Percentiles rank a stretch among this genome's conserved stretches.
Conservation (phyloP, 2,329 filamentous ascomycete species). For the Xylaria sp. region DNA sequence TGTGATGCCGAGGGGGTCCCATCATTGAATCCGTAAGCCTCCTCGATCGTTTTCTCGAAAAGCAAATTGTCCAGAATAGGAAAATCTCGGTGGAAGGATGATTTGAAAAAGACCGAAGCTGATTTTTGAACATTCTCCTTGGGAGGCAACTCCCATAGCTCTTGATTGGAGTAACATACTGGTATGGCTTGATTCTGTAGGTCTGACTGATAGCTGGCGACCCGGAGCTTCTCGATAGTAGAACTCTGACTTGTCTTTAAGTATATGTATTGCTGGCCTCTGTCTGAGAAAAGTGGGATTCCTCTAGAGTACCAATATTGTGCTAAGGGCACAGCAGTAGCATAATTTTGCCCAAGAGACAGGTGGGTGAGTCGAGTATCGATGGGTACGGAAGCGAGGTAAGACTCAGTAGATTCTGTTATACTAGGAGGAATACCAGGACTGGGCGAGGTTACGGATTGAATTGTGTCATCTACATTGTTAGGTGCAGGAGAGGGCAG, state of each 20-base stretch:
- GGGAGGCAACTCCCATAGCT: background rate
- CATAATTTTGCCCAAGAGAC: background rate
- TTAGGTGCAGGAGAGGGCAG: background rate
- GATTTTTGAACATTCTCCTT: background rate
- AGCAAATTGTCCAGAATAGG: background rate
- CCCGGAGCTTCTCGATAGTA: background rate
- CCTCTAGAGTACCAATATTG: constrained; percentile 26
- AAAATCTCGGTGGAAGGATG: background rate
- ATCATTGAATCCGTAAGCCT: background rate
- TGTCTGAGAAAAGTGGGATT: constrained; percentile 11
- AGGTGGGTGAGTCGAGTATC: background rate
- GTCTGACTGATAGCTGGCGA: background rate
- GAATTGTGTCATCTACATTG: background rate
- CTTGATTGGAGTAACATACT: background rate
- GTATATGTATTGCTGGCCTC: constrained; percentile 9
- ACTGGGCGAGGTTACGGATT: background rate
- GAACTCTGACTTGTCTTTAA: background rate
- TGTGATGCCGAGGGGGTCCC: background rate
- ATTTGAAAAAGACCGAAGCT: background rate
- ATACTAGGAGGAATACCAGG: background rate
- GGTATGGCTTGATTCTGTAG: background rate
- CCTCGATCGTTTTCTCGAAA: background rate
- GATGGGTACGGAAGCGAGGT: background rate
- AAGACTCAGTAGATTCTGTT: background rate
- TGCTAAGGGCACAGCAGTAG: constrained; percentile 7